Evolutionary conservation across 371 early-diverging fungal species (phyloP).

Genomic region (Thermomucor indicae-seudaticae): DNA sequence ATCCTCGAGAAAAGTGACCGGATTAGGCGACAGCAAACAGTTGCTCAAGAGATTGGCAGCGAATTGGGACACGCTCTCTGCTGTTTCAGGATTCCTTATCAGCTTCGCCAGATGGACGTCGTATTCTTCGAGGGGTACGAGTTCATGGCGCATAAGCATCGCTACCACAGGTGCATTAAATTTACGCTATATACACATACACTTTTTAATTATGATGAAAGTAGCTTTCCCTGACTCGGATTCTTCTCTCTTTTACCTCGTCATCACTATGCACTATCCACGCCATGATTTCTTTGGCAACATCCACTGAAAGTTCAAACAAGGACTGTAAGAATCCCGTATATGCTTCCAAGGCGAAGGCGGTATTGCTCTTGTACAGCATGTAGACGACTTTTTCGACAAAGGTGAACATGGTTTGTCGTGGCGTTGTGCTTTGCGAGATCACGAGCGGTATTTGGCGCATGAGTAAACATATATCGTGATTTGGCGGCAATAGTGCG

Average conservation of each 20-base stretch:
- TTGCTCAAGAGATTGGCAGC: constrained; percentile 66
- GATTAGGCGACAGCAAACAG: constrained; percentile 56
- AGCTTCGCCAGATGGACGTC: constrained; percentile 84
- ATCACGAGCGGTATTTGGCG: constrained; percentile 70
- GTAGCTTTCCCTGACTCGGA: too few relatives aligned
- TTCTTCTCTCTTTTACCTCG: constrained; percentile 48
- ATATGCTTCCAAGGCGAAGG: constrained; percentile 77
- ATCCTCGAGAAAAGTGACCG: constrained; percentile 60
- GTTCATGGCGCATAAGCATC: constrained; percentile 70
- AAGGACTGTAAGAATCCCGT: constrained; percentile 75
- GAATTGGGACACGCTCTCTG: constrained; percentile 65
- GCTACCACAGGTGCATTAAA: constrained; percentile 77
- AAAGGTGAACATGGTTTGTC: constrained; percentile 71
- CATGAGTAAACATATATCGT: constrained; percentile 73
- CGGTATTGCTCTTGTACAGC: constrained; percentile 72
- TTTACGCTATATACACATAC: constrained; percentile 55
- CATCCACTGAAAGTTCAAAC: constrained; percentile 71
- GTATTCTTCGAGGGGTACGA: constrained; percentile 73
- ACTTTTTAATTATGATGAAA: too few relatives aligned
- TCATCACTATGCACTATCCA: constrained; percentile 93
- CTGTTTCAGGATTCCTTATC: constrained; percentile 56
- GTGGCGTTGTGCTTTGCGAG: constrained; percentile 61
- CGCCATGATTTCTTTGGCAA: constrained; percentile 75
- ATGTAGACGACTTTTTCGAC: constrained; percentile 81
- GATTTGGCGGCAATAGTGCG: constrained; percentile 71